phyloP scores from a whole-genome alignment of 2,329 filamentous ascomycete species.

The Massarina eburnea region DNA sequence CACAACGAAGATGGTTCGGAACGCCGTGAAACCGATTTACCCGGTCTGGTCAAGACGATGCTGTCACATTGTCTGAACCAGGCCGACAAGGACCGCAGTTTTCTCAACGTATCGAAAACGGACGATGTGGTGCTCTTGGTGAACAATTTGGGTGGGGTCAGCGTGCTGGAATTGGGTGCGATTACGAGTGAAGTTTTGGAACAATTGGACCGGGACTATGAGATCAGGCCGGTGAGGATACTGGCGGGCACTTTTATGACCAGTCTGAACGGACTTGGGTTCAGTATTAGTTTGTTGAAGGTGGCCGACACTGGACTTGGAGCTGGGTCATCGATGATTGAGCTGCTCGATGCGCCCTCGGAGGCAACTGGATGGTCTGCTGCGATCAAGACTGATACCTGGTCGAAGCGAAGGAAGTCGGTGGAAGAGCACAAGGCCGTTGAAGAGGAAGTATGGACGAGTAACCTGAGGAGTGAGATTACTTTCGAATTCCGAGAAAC shows the following conservation, averaged over 20 bases:
- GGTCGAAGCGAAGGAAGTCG: constrained; percentile 53
- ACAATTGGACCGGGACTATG: constrained; percentile 60
- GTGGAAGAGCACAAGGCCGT: constrained; percentile 46
- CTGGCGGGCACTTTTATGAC: constrained; percentile 72
- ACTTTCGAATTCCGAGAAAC: neutral
- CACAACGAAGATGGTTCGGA: constrained; percentile 65
- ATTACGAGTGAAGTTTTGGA: constrained; percentile 68
- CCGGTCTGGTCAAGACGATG: constrained; percentile 59
- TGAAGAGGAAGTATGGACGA: constrained; percentile 51
- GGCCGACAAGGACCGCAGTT: constrained; percentile 69
- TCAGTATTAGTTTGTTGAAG: constrained; percentile 68
- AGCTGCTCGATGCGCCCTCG: constrained; percentile 67
- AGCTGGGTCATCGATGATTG: constrained; percentile 62
- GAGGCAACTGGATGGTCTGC: constrained; percentile 70
- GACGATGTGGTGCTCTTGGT: constrained; percentile 69
- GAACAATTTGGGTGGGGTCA: constrained; percentile 76
- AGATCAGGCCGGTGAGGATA: constrained; percentile 63
- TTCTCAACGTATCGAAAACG: constrained; percentile 61
- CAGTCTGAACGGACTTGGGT: constrained; percentile 70
- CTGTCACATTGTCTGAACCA: constrained; percentile 64
- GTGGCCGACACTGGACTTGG: constrained; percentile 62
- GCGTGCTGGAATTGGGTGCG: constrained; percentile 70
- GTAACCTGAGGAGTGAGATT: constrained; percentile 54
- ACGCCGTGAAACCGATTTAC: constrained; percentile 45
- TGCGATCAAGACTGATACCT: constrained; percentile 60